These are phyloP conservation scores for Flaveria bidentis DNA, from an alignment of 129 eudicot species.

Conservation along the genomic window DNA sequence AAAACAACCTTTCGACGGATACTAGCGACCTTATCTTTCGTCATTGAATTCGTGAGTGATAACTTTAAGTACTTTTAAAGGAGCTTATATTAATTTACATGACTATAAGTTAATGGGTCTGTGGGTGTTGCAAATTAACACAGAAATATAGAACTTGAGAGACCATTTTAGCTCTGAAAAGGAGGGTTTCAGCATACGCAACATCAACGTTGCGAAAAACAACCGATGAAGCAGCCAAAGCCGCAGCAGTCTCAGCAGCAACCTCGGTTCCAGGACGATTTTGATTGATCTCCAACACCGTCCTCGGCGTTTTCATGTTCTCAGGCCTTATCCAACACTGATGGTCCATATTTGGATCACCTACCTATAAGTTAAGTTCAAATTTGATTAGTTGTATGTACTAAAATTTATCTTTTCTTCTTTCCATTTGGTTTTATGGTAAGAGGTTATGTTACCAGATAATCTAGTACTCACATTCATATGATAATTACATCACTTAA, in stretches of 20 bases:
- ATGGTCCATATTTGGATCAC: conserved; percentile 72
- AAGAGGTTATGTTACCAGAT: no score
- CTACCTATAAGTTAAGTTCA: conserved; percentile 45
- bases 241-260: conserved; percentile 90
- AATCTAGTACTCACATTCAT: no score
- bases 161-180: conserved; percentile 53
- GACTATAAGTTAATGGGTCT: background rate
- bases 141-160: background rate
- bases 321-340: conserved; percentile 80
- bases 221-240: conserved; percentile 72
- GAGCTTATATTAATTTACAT: no score
- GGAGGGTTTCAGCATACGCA: conserved; percentile 48
- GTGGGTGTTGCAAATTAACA: no score
- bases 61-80: background rate
- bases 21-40: background rate
- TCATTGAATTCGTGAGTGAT: background rate
- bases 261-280: conserved; percentile 73
- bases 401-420: no score
- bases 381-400: no score
- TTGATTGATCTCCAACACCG: conserved; percentile 51
- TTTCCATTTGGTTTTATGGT: no score
- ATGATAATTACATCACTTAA: no score
- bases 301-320: conserved; percentile 73
- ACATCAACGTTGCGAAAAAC: conserved; percentile 48
- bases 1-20: background rate